Base-by-base conservation (phyloP, 331 rosid genomes). In the Prunus yedoensis region DNA sequence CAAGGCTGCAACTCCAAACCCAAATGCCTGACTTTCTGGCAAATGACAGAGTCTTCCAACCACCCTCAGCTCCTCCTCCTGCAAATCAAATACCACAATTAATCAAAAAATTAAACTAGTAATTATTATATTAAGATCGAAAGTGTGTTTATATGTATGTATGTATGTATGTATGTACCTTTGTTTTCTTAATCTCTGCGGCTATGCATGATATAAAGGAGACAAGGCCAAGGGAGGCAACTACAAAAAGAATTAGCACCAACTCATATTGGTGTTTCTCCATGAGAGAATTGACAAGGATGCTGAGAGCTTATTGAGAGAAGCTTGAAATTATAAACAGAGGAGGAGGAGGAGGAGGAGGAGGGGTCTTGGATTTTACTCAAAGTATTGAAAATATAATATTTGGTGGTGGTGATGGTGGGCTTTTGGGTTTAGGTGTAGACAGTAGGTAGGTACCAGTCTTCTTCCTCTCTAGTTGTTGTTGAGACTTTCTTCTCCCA, bases 1-100 rank as follows among this genome's bases (percentile, higher is more conserved):
- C 86, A 92, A 76, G 38, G 97, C 91, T 72, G 86, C 87, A 76
- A 92, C 58, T 8, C 99, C 97, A 21, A 86, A 87, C 70, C 85
- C 88, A 80, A 83, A 88, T 78, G 99, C 91, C 3, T 35, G 81
- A 80, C 90, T 94, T 81, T 75, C 82, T 49, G 99, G 97, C 86
- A 94, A 75, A 69, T 78, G 78, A 59, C 99, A 94, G 10, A 78
- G 73, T 27, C 74, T 80, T 43, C 99, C 95, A 66, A 85, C 75
- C 88, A 93, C 78, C 78, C 71, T 89, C 43, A 94, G 77, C 83
- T 94, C 96, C 71, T 71, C 76, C 43, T 66, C 75, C 99, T 92
- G 43, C 83, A 73, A 75, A 71, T 35, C 45, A 38, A 68, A 14
- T 14, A 20, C 64, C 71, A 73, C n/a, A 50, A 57, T 57, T n/a